Percentiles rank a stretch among this genome's conserved stretches.
phyloP scores from a whole-genome alignment of 192 early-diverging fungal species.

The Backusella parvicylindrica region DNA sequence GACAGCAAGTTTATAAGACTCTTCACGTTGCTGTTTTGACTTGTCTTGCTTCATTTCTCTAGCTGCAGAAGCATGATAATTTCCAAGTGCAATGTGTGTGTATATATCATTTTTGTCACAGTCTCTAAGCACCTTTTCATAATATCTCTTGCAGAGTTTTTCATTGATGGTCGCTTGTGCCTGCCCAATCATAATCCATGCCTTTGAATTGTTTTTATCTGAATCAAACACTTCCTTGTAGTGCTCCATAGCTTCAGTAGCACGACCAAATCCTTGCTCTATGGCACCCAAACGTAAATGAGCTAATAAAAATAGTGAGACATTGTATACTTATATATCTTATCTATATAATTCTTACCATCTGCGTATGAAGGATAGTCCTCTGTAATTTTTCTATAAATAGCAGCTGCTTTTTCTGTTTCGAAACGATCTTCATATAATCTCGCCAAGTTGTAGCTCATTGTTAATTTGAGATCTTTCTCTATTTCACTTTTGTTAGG shows the following conservation, averaged over 20 bases:
- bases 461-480: conserved; percentile 43
- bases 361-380: conserved; percentile 75
- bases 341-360: conserved; percentile 28
- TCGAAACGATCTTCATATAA: conserved; percentile 61
- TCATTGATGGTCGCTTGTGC: conserved; percentile 58
- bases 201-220: conserved; percentile 57
- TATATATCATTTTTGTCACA: conserved; percentile 77
- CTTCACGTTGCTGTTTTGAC: conserved; percentile 25
- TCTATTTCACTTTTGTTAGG: conserved; percentile 23
- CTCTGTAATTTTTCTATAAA: conserved; percentile 61
- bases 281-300: conserved; percentile 76
- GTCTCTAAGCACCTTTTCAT: conserved; percentile 75
- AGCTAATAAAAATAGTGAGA: conserved; percentile 37
- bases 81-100: conserved; percentile 76
- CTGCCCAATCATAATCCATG: conserved; percentile 73
- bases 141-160: conserved; percentile 65
- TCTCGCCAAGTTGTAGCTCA: conserved; percentile 75
- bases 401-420: conserved; percentile 53
- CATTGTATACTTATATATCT: not conserved
- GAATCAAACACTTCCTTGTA: conserved; percentile 61
- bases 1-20: conserved; percentile 63
- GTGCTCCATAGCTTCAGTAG: conserved; percentile 56
- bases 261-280: conserved; percentile 45
- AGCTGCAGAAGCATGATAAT: conserved; percentile 71
- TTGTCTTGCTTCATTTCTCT: conserved; percentile 47